These are phyloP conservation scores for Calonectria fujianensis DNA, from an alignment of 2,329 filamentous ascomycete genomes.

Conservation along the genomic window DNA sequence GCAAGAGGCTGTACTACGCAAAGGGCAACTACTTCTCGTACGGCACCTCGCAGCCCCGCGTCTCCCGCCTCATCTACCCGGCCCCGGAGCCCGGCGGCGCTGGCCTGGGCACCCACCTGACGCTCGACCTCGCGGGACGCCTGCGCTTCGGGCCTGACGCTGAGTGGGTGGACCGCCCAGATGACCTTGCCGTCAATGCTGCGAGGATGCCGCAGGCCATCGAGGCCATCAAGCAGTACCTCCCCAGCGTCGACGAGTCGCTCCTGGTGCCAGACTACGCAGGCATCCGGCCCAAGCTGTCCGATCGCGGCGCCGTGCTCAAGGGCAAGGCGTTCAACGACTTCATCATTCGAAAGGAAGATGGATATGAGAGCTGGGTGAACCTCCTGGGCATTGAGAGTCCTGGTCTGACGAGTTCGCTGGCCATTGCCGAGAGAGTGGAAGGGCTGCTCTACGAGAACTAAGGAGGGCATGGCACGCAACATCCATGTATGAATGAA, in stretches of 20 bases:
- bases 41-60: conserved; percentile 75
- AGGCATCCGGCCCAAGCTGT: conserved; percentile 92
- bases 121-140: conserved; percentile 88
- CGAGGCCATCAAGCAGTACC: conserved; percentile 84
- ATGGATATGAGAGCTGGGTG: conserved; percentile 87
- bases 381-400: conserved; percentile 96
- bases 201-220: conserved; percentile 80
- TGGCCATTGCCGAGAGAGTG: conserved; percentile 91
- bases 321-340: conserved; percentile 85
- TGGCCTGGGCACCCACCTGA: conserved; percentile 94
- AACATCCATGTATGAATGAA: not conserved
- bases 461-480: conserved; percentile 20
- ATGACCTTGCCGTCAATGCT: conserved; percentile 81
- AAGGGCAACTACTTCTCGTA: conserved; percentile 98
- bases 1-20: conserved; percentile 83
- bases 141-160: conserved; percentile 96
- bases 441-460: conserved; percentile 67
- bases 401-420: conserved; percentile 88
- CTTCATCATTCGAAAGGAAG: conserved; percentile 86
- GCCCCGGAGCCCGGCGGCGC: conserved; percentile 87
- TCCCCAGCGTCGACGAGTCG: conserved; percentile 81
- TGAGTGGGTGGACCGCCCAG: conserved; percentile 87
- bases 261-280: conserved; percentile 89
- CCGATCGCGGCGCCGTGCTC: conserved; percentile 74
- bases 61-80: conserved; percentile 89